Base-by-base conservation (phyloP, 2,329 filamentous ascomycete species). In the Thyridium curvatum region DNA sequence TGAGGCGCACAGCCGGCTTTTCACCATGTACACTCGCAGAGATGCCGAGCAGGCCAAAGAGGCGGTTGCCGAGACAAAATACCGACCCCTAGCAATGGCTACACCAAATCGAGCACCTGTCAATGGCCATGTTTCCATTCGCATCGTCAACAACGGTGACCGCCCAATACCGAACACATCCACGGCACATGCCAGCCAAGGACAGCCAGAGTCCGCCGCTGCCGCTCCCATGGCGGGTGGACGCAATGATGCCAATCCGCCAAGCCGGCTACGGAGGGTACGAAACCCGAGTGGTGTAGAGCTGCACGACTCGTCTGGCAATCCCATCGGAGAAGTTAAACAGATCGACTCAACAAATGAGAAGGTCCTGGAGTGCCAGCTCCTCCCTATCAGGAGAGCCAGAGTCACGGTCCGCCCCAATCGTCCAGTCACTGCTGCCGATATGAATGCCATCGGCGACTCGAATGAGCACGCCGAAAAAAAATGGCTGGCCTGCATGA, bases 401-500 rank as follows among this genome's bases (percentile, higher is more conserved):
- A 26, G 49, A 1, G 60, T 71, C 38, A 61, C 59, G 41, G 62
- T 71, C 18, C 68, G 68, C 1, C 52, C 52, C 4, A 61, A 62
- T 12, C 53, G 65, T 14, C 63, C 60, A n/a, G 67, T 71, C 39
- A 62, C 57, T 10, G 46, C 54, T 3, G 51, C 60, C 3, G 57
- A 64, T 7, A 55, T 71, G 8, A 54, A 60, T 3, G 56, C 49
- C 18, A 65, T 72, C 29, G 65, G 68, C 38, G 61, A 65, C 58
- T 52, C n/a, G 64, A 10, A 68, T 34, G 52, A 50, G 3, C 67
- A 69, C 45, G 61, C 58, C 1, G 58, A 64, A 35, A 69, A 66
- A 45, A 69, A 66, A 45, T 72, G 68, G 67, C 46, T 71, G 8
- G 63, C 65, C 12, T 66, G 65, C 41, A 69, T 71, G 60, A 69